Evolutionary conservation across 2,329 filamentous ascomycete genomes (phyloP).

Genomic region (Clonostachys sp.): DNA sequence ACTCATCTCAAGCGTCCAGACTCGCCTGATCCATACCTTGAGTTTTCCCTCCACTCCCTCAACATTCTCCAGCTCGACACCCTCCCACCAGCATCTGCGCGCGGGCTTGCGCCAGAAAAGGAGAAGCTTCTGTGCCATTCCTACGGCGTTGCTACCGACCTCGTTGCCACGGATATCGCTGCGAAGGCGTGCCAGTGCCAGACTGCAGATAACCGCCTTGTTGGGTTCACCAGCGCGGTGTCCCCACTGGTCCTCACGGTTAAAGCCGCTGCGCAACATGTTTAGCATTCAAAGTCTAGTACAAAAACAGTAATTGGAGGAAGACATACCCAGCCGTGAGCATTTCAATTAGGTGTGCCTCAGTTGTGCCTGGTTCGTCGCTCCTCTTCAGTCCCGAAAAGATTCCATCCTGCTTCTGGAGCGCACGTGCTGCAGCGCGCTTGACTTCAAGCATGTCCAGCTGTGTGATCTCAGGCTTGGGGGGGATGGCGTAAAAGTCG

Average conservation of each 20-base stretch:
- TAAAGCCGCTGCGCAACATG: slow-evolving; percentile 68
- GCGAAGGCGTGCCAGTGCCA: slow-evolving; percentile 86
- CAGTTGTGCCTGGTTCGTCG: slow-evolving; percentile 92
- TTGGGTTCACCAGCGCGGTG: slow-evolving; percentile 96
- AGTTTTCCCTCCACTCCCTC: slow-evolving; percentile 87
- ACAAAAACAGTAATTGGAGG: not conserved
- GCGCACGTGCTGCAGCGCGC: slow-evolving; percentile 79
- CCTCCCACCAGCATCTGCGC: slow-evolving; percentile 97
- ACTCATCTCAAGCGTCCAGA: slow-evolving; percentile 99
- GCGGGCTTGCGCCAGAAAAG: slow-evolving; percentile 98
- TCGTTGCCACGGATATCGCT: slow-evolving; percentile 85
- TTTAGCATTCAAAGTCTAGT: slow-evolving; percentile 1
- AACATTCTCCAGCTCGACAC: slow-evolving; percentile 83
- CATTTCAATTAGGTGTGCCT: slow-evolving; percentile 99
- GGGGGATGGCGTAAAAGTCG: slow-evolving; percentile 96
- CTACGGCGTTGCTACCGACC: slow-evolving; percentile 73
- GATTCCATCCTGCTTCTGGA: slow-evolving; percentile 87
- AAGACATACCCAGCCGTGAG: slow-evolving; percentile 84
- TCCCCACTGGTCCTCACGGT: slow-evolving; percentile 92
- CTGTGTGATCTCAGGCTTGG: slow-evolving; percentile 76
- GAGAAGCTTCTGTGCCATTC: slow-evolving; percentile 97
- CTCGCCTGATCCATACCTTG: slow-evolving; percentile 96
- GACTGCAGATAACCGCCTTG: slow-evolving; percentile 96
- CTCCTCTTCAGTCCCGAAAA: slow-evolving; percentile 94
- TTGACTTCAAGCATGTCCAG: slow-evolving; percentile 95